Evolutionary conservation across 345 rosid genomes (phyloP).

Genomic region (Viola odorata): DNA sequence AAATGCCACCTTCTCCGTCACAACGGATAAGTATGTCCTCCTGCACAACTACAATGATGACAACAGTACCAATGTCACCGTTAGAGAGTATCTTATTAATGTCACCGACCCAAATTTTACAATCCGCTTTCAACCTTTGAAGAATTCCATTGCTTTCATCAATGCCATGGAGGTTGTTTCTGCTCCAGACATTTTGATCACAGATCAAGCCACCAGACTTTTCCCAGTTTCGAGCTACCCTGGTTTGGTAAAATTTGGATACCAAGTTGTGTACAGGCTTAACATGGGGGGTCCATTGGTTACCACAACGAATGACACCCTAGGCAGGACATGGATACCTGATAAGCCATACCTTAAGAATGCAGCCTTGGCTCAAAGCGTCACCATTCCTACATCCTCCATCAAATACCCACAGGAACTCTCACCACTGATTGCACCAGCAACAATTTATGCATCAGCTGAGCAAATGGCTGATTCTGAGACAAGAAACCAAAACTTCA

Average conservation of each 20-base stretch:
- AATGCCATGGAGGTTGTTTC: constrained; percentile 76
- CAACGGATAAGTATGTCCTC: constrained; percentile 49
- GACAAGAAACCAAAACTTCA: constrained; percentile 43
- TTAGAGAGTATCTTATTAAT: constrained; percentile 64
- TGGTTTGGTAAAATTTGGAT: constrained; percentile 42
- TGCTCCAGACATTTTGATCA: constrained; percentile 54
- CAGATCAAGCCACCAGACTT: constrained; percentile 46
- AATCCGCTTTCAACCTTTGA: constrained; percentile 47
- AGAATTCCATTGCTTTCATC: constrained; percentile 55
- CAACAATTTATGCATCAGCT: constrained; percentile 57
- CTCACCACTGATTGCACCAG: constrained; percentile 64
- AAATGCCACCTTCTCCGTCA: constrained; percentile 47
- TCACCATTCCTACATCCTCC: constrained; percentile 30
- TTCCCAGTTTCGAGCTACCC: constrained; percentile 38
- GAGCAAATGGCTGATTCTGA: constrained; percentile 51
- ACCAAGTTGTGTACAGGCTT: constrained; percentile 56
- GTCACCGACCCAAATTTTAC: constrained; percentile 39
- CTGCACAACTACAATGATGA: constrained; percentile 48
- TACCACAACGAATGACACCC: constrained; percentile 52
- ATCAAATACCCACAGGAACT: constrained; percentile 43
- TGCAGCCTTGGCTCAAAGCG: constrained; percentile 28
- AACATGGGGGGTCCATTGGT: constrained; percentile 71
- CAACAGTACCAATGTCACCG: constrained; percentile 28
- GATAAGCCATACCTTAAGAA: constrained; percentile 49
- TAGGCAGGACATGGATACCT: constrained; percentile 50